Percentiles rank a stretch among this genome's conserved stretches.
Evolutionary conservation across 1,139 yeast species (phyloP).

Genomic region (Trichomonascaceae sp.): DNA sequence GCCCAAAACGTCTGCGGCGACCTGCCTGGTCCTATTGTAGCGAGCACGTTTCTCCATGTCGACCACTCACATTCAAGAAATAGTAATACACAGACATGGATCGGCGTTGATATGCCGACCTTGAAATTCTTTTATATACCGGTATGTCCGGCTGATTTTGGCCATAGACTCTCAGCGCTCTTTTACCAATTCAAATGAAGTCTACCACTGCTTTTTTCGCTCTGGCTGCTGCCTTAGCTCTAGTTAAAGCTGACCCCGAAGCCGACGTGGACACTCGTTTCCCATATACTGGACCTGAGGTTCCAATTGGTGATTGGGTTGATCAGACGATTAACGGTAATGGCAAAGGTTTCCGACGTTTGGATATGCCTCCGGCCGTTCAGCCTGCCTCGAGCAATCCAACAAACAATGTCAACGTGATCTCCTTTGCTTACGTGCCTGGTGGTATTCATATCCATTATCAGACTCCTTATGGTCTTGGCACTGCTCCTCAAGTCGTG

Average conservation of each 20-base stretch:
- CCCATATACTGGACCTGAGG: slow-evolving; percentile 13
- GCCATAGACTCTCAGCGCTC: not conserved
- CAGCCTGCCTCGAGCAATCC: slow-evolving; percentile 10
- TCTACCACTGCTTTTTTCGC: not conserved
- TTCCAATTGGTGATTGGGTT: slow-evolving; percentile 13
- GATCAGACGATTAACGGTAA: slow-evolving; percentile 14
- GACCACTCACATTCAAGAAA: not conserved
- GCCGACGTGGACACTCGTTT: slow-evolving; percentile 15
- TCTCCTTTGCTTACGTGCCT: slow-evolving; percentile 11
- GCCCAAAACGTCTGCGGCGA: not conserved
- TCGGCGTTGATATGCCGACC: not conserved
- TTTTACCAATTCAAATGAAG: not conserved
- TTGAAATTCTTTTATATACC: not conserved
- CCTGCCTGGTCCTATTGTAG: not conserved
- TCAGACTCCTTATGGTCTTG: slow-evolving; percentile 15
- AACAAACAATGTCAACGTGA: slow-evolving; percentile 15
- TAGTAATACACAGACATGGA: not conserved
- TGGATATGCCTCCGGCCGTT: slow-evolving; percentile 14
- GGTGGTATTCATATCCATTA: slow-evolving; percentile 13
- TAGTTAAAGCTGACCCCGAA: not conserved
- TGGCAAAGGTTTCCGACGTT: slow-evolving; percentile 13
- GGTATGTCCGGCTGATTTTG: not conserved
- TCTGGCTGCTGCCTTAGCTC: not conserved
- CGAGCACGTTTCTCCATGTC: not conserved
- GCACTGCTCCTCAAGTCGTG: slow-evolving; percentile 11